These are phyloP conservation scores for Actinomortierella wolfii DNA, from an alignment of 371 early-diverging fungal genomes.

Conservation along the genomic window DNA sequence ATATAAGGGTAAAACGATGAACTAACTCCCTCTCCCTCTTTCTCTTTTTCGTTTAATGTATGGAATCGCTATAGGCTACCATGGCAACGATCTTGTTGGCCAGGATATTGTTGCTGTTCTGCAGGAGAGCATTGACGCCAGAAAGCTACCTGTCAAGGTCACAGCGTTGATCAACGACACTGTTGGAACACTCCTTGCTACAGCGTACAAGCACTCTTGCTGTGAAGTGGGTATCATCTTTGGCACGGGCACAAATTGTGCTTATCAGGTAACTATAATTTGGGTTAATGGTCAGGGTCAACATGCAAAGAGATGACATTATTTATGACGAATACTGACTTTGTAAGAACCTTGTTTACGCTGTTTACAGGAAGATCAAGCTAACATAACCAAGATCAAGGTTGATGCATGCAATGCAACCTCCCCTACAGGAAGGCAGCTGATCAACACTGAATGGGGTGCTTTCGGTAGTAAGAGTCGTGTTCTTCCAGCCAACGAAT, in stretches of 20 bases:
- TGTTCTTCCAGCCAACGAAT: constrained; percentile 69
- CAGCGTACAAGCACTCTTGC: constrained; percentile 61
- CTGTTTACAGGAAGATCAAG: constrained; percentile 17
- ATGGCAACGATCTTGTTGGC: constrained; percentile 76
- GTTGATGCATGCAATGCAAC: constrained; percentile 46
- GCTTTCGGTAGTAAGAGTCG: constrained; percentile 72
- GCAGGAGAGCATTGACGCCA: constrained; percentile 81
- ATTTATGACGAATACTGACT: constrained; percentile 51
- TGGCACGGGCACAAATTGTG: constrained; percentile 80
- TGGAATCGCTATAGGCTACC: constrained; percentile 93
- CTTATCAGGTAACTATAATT: constrained; percentile 57
- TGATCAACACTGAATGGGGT: constrained; percentile 58
- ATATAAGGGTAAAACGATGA: too few relatives aligned
- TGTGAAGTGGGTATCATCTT: constrained; percentile 73
- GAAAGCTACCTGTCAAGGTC: constrained; percentile 60
- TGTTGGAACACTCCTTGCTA: constrained; percentile 71
- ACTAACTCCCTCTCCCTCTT: not conserved
- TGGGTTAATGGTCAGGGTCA: too few relatives aligned
- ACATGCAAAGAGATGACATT: constrained; percentile 55
- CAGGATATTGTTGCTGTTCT: constrained; percentile 89
- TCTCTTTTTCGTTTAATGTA: constrained; percentile 52
- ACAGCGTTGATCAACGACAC: constrained; percentile 79
- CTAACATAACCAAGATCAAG: constrained; percentile 40
- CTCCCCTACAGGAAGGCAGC: constrained; percentile 27
- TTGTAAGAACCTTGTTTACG: too few relatives aligned